Conservation (phyloP, 2,329 filamentous ascomycete species). For the Thelonectria discophora region DNA sequence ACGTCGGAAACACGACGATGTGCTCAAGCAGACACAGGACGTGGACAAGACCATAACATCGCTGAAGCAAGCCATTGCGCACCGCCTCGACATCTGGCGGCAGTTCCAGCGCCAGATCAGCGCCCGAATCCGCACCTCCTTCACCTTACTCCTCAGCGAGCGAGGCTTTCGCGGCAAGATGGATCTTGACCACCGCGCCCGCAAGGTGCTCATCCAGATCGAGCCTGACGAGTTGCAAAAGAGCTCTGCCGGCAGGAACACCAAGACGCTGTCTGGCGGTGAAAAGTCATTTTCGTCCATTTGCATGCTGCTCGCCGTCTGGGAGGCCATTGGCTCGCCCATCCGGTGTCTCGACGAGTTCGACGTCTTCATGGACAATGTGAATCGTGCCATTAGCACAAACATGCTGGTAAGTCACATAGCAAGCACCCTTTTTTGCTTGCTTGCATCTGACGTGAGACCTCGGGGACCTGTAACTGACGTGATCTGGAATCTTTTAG, state of each 20-base stretch:
- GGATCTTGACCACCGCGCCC: conserved; percentile 77
- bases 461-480: conserved; percentile 8
- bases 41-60: conserved; percentile 52
- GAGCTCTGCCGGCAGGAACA: conserved; percentile 77
- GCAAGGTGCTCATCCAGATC: conserved; percentile 79
- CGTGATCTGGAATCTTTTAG: conserved; percentile 50
- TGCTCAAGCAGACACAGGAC: conserved; percentile 53
- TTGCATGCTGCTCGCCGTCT: conserved; percentile 89
- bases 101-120: conserved; percentile 87
- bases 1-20: conserved; percentile 53
- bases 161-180: conserved; percentile 87
- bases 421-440: no score
- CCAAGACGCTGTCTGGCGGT: conserved; percentile 92
- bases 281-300: conserved; percentile 99
- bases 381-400: conserved; percentile 92
- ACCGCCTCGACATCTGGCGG: conserved; percentile 79
- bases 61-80: conserved; percentile 68
- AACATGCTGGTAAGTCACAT: conserved; percentile 80
- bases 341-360: conserved; percentile 97
- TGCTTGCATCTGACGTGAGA: conserved; percentile 12
- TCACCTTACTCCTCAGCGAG: conserved; percentile 88
- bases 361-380: conserved; percentile 98
- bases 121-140: conserved; percentile 83
- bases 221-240: conserved; percentile 75
- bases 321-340: conserved; percentile 98